Base-by-base conservation (phyloP, 1,139 yeast genomes). In the Lodderomyces theae region DNA sequence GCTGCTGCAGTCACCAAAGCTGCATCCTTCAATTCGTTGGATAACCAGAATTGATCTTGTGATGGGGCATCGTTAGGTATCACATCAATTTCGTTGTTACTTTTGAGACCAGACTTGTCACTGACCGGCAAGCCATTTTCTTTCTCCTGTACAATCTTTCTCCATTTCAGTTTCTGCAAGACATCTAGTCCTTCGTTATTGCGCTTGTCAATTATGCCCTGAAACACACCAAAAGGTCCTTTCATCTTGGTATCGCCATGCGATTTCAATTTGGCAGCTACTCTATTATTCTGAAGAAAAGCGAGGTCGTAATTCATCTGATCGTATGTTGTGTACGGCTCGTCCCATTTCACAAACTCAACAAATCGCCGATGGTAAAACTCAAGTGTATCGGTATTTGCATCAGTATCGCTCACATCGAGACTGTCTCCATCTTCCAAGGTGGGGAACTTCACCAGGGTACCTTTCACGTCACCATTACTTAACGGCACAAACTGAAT, bases 181-280 rank as follows among this genome's bases (percentile, higher is more conserved):
- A 17, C 5, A 4, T n/a, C 29, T 17, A n/a, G 26, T 12, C 11
- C 24, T 8, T 19, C 17, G 6, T n/a, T 16, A 11, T 33, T 26
- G 6, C 26, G 15, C 9, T 22, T 5, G 18, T 15, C 18, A 2
- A 15, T 11, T 18, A n/a, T 34, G 13, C 52, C 48, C 38, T 48
- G 50, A 53, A 89, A 87, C 1, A 86, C 95, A 1, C 95, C 96
- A 66, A 88, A 89, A 9, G 95, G 95, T 0, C 96, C 95, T 40
- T 77, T 62, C 11, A 77, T 57, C 61, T 78, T 74, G 0, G 94
- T 82, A 43, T 74, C 72, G 2, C 69, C 68, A 23, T 63, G 64
- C 4, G 39, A 40, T 16, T 51, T 51, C 68, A 39, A 75, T 59
- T 3, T 53, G 49, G 40, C 67, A 68, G 26, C 60, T 56, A 8